phyloP scores from a whole-genome alignment of 2,329 filamentous ascomycete genomes.

The Neopestalotiopsis sp. region DNA sequence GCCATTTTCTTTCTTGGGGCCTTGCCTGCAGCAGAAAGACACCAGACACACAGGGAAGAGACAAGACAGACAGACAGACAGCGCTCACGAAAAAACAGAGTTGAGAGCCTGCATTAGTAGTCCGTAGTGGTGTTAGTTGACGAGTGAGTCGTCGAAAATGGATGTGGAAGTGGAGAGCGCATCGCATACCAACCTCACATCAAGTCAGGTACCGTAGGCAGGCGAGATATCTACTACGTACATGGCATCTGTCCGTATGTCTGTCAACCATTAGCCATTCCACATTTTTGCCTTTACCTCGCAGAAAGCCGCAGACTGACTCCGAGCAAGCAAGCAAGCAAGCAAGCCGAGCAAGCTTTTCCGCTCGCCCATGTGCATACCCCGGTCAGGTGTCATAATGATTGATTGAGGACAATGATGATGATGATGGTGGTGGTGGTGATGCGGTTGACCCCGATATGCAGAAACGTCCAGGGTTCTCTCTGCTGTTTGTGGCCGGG shows the following conservation, averaged over 20 bases:
- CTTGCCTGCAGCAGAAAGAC: conserved; percentile 5
- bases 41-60: background rate
- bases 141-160: background rate
- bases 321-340: background rate
- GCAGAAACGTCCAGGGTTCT: background rate
- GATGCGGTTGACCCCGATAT: background rate
- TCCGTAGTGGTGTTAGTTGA: background rate
- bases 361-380: background rate
- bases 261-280: background rate
- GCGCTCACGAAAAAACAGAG: background rate
- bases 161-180: background rate
- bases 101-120: background rate
- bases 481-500: background rate
- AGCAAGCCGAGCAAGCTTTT: background rate
- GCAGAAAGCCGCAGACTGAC: background rate
- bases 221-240: no score
- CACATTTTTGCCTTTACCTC: conserved; percentile 2
- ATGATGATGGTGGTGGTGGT: background rate
- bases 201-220: background rate
- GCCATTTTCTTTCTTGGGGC: conserved; percentile 13
- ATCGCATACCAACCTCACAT: conserved; percentile 1
- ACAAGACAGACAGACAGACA: background rate
- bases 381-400: background rate
- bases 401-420: no score
- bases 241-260: background rate